phyloP scores from a whole-genome alignment of 192 early-diverging fungal genomes.

The Coemansia sp. region DNA sequence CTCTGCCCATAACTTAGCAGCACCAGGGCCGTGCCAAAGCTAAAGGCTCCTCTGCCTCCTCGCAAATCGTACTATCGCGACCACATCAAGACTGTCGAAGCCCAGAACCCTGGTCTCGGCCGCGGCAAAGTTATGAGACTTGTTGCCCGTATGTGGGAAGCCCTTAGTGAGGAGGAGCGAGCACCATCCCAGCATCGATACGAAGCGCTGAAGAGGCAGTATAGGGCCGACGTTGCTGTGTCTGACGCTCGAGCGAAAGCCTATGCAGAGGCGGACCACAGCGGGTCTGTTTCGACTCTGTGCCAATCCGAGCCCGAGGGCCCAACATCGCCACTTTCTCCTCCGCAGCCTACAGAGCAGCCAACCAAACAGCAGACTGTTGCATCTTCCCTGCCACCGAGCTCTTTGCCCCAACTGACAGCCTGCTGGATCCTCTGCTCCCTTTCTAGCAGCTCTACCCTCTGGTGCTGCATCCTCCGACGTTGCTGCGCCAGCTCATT shows the following conservation, averaged over 20 bases:
- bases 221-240: background rate
- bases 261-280: background rate
- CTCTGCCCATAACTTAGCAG: background rate
- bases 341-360: too few relatives aligned
- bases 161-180: background rate
- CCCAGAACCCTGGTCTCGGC: background rate
- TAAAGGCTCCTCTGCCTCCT: background rate
- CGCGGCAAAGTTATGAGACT: background rate
- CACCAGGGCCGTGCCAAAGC: background rate
- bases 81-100: background rate
- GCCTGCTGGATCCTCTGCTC: background rate
- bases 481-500: background rate
- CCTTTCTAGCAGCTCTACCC: background rate
- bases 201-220: background rate
- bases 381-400: too few relatives aligned
- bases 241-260: background rate
- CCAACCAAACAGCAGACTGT: too few relatives aligned
- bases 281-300: too few relatives aligned
- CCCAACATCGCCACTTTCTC: too few relatives aligned
- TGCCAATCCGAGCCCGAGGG: too few relatives aligned
- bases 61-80: background rate
- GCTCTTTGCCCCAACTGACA: too few relatives aligned
- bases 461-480: background rate
- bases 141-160: background rate
- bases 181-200: background rate